Evolutionary conservation across 2,329 filamentous ascomycete genomes (phyloP), one percentile per base, ranked within the genome.

Genomic region (Chaetomium sp.): DNA sequence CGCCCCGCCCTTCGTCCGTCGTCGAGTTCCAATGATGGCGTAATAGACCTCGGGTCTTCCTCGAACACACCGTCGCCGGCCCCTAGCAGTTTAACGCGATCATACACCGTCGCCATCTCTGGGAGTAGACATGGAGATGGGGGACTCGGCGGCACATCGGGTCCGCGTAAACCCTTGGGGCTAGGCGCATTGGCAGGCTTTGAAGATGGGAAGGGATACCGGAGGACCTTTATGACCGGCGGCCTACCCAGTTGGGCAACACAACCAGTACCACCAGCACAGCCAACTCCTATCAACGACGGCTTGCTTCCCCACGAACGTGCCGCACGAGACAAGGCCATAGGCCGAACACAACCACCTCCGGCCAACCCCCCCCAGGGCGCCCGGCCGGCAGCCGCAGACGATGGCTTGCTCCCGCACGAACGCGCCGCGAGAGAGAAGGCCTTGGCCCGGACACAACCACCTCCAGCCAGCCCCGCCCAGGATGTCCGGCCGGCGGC

Each of bases 271-370:
- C 33, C 42, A 29, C 54, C 57, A 21, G 23, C 42, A 21, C 50
- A 47, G 23, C 57, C 27, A 16, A n/a, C 31, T 3, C 3, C 51
- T 16, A 58, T 27, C 53, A 29, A 57, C n/a, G 60, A 63, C 55
- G 62, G 60, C 10, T 25, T 69, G 55, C 64, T 69, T n/a, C 68
- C 68, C 4, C 67, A 69, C 55, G 68, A 70, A 45, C 67, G 65
- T 19, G 64, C 59, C 16, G 65, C 65, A 12, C 60, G 62, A 27
- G 65, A 67, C 13, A 57, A 49, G 23, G 58, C 29, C 49, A 27
- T 51, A 23, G 8, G 38, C 50, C 62, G 50, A 16, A 27, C 12
- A n/a, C 56, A 8, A 29, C 54, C 54, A 21, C n/a, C 42, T 8
- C 38, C 51, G 23, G 13, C 45, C 35, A 25, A 16, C 5, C 19